Evolutionary conservation across 352 stramenopile species (phyloP), one percentile per base, ranked within the genome.

Genomic region (Phytophthora colocasiae): DNA sequence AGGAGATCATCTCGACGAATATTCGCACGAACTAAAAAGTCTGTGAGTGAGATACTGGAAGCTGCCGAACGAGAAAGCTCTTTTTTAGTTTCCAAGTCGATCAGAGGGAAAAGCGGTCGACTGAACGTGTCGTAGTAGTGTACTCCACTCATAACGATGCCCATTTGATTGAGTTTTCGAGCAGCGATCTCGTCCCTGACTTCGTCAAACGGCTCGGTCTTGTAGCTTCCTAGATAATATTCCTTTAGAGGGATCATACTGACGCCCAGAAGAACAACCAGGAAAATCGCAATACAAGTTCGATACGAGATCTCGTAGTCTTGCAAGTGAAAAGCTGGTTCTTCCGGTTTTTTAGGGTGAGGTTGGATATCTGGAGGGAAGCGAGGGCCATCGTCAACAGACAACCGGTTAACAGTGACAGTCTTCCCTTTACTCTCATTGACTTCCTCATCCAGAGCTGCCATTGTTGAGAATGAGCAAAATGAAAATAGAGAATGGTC

Each of bases 81-180:
- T 0, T 38, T 43, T 34, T 58, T 62, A 4, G 65, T 72, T 14
- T 63, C 27, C 6, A 64, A 46, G 27, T 80, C 72, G 11, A 77
- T 53, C 2, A 81, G 56, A 15, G 71, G 66, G 29, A 81, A 44
- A 0, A 48, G 51, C 0, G 59, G 26, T 2, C 63, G 73, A 3
- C 63, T 54, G 39, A 79, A 81, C 11, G 70, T 78, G 55, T 78
- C 71, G 31, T 70, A 77, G 38, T 71, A 76, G 57, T 82, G 74
- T 9, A 78, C 53, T 0, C 64, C 63, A 27, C 69, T 78, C 22
- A 69, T 75, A 32, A 78, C 56, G 27, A 74, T 52, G 15, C 54
- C 63, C 24, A 82, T 49, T 44, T 66, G 56, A 40, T 73, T 67
- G 24, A 77, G 64, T 53, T 77, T 73, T 14, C 71, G 56, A 7